A percentile compares a stretch with the other conserved stretches of the same genome.
Evolutionary conservation across 306 rosid species (phyloP).

Genomic region (Dalbergia cultrata): DNA sequence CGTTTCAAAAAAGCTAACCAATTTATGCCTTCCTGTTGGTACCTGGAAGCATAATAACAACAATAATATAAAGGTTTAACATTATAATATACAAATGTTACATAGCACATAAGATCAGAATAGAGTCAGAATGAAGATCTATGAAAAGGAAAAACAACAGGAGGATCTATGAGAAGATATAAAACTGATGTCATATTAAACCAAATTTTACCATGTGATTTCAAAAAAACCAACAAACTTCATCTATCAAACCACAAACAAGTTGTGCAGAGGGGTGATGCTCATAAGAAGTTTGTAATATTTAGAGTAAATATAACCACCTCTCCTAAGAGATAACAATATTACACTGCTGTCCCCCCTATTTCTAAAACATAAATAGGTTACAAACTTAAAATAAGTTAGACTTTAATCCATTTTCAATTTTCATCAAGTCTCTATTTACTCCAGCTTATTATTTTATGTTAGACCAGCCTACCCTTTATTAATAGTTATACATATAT

Average conservation of each 20-base stretch:
- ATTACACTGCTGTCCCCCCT: too few relatives aligned
- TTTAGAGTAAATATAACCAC: too few relatives aligned
- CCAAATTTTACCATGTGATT: not conserved
- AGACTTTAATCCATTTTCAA: too few relatives aligned
- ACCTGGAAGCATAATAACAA: slow-evolving; percentile 62
- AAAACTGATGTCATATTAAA: slow-evolving; percentile 4
- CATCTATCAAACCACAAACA: not conserved
- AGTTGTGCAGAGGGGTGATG: not conserved
- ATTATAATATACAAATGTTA: not conserved
- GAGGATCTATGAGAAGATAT: slow-evolving; percentile 24
- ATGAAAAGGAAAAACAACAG: not conserved
- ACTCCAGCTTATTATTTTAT: too few relatives aligned
- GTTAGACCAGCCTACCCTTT: too few relatives aligned
- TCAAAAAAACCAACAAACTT: not conserved
- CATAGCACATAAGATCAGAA: slow-evolving; percentile 16
- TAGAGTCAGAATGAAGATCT: slow-evolving; percentile 28
- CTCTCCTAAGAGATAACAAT: too few relatives aligned
- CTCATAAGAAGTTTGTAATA: not conserved
- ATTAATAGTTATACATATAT: too few relatives aligned
- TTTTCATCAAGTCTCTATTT: too few relatives aligned
- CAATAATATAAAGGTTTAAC: slow-evolving; percentile 27
- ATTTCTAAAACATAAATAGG: too few relatives aligned
- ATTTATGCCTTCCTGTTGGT: slow-evolving; percentile 98
- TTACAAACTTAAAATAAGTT: too few relatives aligned
- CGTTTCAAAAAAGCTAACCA: slow-evolving; percentile 97